phyloP scores from a whole-genome alignment of 1,284 basidiomycete genomes.

The Apiotrichum montevideense region DNA sequence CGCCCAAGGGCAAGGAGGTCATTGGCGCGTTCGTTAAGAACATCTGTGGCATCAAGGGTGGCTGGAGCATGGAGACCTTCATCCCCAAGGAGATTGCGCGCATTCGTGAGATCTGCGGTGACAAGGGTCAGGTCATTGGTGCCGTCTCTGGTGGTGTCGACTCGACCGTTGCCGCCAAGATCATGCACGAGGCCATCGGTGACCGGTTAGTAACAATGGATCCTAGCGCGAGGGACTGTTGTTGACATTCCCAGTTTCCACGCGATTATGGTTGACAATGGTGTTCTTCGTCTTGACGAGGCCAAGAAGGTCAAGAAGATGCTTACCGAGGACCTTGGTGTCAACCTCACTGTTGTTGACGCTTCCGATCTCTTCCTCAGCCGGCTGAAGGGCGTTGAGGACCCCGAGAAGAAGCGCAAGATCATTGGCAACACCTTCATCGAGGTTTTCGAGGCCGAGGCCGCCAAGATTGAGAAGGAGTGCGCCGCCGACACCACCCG shows the following conservation, averaged over 20 bases:
- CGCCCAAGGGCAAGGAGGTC: slow-evolving; percentile 81
- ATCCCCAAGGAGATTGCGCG: slow-evolving; percentile 95
- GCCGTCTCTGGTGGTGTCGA: slow-evolving; percentile 98
- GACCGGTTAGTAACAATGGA: slow-evolving; percentile 53
- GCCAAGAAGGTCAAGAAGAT: slow-evolving; percentile 90
- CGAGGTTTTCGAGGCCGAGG: slow-evolving; percentile 92
- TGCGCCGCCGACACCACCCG: slow-evolving; percentile 65
- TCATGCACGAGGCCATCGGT: slow-evolving; percentile 99
- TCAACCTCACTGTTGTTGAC: slow-evolving; percentile 94
- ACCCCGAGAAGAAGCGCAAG: slow-evolving; percentile 95
- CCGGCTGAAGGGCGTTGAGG: slow-evolving; percentile 83
- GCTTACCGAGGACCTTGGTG: slow-evolving; percentile 88
- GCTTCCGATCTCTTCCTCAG: slow-evolving; percentile 89
- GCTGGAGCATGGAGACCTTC: slow-evolving; percentile 98
- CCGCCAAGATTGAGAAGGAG: slow-evolving; percentile 73
- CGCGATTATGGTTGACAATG: slow-evolving; percentile 99
- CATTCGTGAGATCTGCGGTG: slow-evolving; percentile 91
- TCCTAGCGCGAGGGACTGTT: no score
- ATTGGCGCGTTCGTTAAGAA: slow-evolving; percentile 80
- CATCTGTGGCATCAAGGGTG: slow-evolving; percentile 73
- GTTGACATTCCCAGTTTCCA: slow-evolving; percentile 58
- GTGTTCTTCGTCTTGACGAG: slow-evolving; percentile 88
- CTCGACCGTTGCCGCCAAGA: slow-evolving; percentile 94
- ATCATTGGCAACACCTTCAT: slow-evolving; percentile 99
- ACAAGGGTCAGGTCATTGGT: slow-evolving; percentile 92